These are phyloP conservation scores for Metarhizium album DNA, from an alignment of 2,329 filamentous ascomycete species.

Conservation along the genomic window DNA sequence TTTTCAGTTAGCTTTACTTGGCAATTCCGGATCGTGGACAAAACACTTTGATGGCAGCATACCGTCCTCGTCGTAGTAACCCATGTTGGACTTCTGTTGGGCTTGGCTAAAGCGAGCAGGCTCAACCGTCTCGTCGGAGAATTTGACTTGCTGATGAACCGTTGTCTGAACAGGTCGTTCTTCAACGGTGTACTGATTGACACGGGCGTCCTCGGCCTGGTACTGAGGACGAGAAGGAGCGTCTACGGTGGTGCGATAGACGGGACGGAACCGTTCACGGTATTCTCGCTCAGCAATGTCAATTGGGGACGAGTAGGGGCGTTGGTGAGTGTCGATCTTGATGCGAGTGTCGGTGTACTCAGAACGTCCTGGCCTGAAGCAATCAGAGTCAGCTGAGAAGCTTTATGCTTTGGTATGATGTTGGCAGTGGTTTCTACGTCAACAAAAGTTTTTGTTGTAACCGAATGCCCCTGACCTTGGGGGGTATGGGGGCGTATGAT, in stretches of 20 bases:
- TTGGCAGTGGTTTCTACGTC: constrained; percentile 13
- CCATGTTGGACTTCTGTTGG: constrained; percentile 45
- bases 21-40: too few species aligned
- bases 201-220: constrained; percentile 16
- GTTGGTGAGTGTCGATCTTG: constrained; percentile 48
- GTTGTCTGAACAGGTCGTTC: constrained; percentile 27
- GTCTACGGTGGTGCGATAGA: constrained; percentile 29
- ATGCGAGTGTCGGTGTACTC: constrained; percentile 54
- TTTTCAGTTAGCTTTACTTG: constrained; percentile 9
- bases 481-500: constrained; percentile 5
- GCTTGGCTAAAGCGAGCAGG: constrained; percentile 31
- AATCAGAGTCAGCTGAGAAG: constrained; percentile 10
- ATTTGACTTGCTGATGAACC: constrained; percentile 45
- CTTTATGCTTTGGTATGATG: constrained; percentile 14
- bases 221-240: constrained; percentile 21
- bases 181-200: constrained; percentile 30
- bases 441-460: constrained; percentile 10
- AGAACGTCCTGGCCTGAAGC: constrained; percentile 23
- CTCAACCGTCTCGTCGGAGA: constrained; percentile 58
- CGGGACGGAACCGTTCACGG: constrained; percentile 48
- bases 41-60: constrained; percentile 23
- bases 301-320: constrained; percentile 40
- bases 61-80: constrained; percentile 56
- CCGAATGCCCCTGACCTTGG: constrained; percentile 13
- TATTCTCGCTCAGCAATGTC: constrained; percentile 58